A percentile compares a stretch with the other conserved stretches of the same genome.
These are phyloP conservation scores for Leccinum rimulosum DNA, from an alignment of 768 basidiomycete species.

Conservation along the genomic window DNA sequence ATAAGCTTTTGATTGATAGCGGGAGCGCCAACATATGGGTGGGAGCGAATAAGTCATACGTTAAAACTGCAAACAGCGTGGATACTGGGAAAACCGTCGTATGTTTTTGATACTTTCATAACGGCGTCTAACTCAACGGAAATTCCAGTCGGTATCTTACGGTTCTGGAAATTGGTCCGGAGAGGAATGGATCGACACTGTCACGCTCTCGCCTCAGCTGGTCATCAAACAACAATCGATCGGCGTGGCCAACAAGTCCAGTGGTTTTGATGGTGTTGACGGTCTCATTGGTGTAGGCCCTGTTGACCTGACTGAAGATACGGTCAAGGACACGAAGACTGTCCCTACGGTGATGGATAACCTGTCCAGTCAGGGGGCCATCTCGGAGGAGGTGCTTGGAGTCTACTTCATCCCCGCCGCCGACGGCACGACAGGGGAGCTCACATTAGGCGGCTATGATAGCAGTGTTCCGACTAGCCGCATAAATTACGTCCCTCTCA, in stretches of 20 bases:
- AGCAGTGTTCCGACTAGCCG: not conserved
- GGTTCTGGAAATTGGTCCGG: slow-evolving; percentile 8
- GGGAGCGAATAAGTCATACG: slow-evolving; percentile 18
- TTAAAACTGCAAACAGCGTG: slow-evolving; percentile 3
- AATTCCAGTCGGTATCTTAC: slow-evolving; percentile 3
- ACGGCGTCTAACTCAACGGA: not conserved
- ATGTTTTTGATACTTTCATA: not conserved
- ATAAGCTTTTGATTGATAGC: slow-evolving; percentile 29
- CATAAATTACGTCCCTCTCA: slow-evolving; percentile 24
- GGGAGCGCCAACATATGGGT: slow-evolving; percentile 33
- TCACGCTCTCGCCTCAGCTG: slow-evolving; percentile 2
- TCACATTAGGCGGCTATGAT: slow-evolving; percentile 29
- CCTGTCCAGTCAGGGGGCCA: slow-evolving; percentile 26
- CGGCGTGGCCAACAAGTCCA: slow-evolving; percentile 27
- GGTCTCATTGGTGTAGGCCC: slow-evolving; percentile 41
- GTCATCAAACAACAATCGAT: slow-evolving; percentile 31
- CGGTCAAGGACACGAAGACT: slow-evolving; percentile 2
- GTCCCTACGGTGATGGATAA: slow-evolving; percentile 38
- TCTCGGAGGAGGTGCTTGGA: slow-evolving; percentile 28
- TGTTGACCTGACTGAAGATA: slow-evolving; percentile 29
- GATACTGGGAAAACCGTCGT: slow-evolving; percentile 24
- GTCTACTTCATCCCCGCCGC: slow-evolving; percentile 30
- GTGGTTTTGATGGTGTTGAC: slow-evolving; percentile 32
- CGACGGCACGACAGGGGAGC: slow-evolving; percentile 15
- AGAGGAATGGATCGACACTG: slow-evolving; percentile 13